Evolutionary conservation across 768 basidiomycete genomes (phyloP).

Genomic region (Calocybe cyanea): DNA sequence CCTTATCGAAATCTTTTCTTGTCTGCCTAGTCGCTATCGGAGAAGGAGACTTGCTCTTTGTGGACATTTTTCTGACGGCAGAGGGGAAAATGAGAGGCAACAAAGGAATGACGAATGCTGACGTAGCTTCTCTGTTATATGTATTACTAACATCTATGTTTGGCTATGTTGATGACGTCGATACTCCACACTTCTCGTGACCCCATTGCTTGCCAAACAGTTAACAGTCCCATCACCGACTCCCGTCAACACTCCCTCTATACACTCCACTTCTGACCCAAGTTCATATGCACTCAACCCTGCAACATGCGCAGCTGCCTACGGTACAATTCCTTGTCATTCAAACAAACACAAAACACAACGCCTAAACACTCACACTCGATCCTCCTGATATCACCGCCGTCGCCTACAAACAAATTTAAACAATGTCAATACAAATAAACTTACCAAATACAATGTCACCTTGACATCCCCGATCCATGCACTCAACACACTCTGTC

Average conservation of each 20-base stretch:
- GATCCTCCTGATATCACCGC: constrained; percentile 7
- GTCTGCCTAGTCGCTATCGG: constrained; percentile 38
- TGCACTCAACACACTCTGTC: constrained; percentile 13
- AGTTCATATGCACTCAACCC: constrained; percentile 17
- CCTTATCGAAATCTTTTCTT: constrained; percentile 67
- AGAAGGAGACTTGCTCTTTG: constrained; percentile 33
- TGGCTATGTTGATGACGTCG: constrained; percentile 22
- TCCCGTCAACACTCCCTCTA: constrained; percentile 9
- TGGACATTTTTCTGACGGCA: constrained; percentile 32
- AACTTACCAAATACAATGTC: no score
- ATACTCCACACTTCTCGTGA: constrained; percentile 9
- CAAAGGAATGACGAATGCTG: constrained; percentile 49
- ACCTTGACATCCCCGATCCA: constrained; percentile 14
- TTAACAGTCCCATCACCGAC: constrained; percentile 12
- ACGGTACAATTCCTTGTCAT: not conserved
- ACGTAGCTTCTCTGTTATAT: constrained; percentile 44
- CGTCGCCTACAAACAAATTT: constrained; percentile 3
- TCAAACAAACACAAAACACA: not conserved
- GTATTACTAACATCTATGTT: constrained; percentile 29
- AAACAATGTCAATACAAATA: no score
- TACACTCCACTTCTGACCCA: constrained; percentile 5
- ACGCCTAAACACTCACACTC: not conserved
- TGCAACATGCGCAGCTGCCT: constrained; percentile 18
- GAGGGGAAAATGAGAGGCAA: no score
- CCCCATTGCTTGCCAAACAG: constrained; percentile 11